These are phyloP conservation scores for Cucurbita argyrosperma DNA, from an alignment of 306 rosid genomes.

Conservation along the genomic window DNA sequence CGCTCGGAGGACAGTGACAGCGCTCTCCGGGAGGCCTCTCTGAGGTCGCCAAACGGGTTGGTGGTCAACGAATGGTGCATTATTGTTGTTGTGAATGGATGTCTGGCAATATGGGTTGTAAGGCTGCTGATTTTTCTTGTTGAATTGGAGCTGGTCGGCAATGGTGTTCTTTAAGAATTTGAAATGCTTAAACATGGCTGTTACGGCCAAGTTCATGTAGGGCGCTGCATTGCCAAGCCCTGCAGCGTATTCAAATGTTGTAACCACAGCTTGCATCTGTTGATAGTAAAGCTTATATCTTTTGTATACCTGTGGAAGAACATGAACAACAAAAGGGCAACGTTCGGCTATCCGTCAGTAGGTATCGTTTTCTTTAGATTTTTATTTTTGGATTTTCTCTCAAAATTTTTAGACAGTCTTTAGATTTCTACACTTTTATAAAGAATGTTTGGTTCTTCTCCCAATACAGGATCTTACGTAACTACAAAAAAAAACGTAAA, in stretches of 20 bases:
- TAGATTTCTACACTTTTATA: too few relatives aligned
- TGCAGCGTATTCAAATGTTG: slow-evolving; percentile 68
- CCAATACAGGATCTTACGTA: neutral
- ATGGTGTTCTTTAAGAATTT: slow-evolving; percentile 58
- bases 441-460: too few relatives aligned
- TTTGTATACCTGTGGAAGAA: slow-evolving; percentile 38
- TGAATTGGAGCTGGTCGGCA: slow-evolving; percentile 55
- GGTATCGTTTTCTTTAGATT: too few relatives aligned
- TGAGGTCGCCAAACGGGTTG: slow-evolving; percentile 93
- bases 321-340: too few relatives aligned
- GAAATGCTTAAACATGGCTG: slow-evolving; percentile 68
- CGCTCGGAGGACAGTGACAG: slow-evolving; percentile 63
- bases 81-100: slow-evolving; percentile 11
- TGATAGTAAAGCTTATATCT: slow-evolving; percentile 78
- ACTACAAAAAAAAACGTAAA: neutral
- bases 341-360: too few relatives aligned
- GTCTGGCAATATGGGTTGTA: slow-evolving; percentile 29
- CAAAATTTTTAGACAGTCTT: too few relatives aligned
- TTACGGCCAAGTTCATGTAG: slow-evolving; percentile 60
- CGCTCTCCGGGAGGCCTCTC: slow-evolving; percentile 81
- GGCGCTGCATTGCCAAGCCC: slow-evolving; percentile 80
- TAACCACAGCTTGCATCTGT: slow-evolving; percentile 59
- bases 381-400: too few relatives aligned
- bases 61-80: slow-evolving; percentile 36
- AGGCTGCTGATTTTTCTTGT: neutral